Base-by-base conservation (phyloP, 768 basidiomycete genomes). In the Lactarius psammicola region DNA sequence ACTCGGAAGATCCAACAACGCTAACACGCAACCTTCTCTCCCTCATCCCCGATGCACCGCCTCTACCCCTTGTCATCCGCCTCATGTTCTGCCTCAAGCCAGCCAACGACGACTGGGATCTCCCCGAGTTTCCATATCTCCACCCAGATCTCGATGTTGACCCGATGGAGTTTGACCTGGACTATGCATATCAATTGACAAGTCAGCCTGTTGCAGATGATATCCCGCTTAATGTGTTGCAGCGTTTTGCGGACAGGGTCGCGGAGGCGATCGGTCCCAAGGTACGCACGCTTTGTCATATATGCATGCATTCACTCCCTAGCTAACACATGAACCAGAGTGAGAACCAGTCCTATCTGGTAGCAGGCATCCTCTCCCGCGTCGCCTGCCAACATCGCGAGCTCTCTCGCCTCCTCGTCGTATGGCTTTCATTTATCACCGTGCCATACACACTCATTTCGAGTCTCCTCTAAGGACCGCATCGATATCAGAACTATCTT, bases 51-150 rank as follows among this genome's bases (percentile, higher is more conserved):
- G 79, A 85, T 51, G 77, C 87, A 0, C 88, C 89, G 1, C 80
- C 86, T 1, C 80, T 92, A 6, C 78, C 84, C 7, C 81, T 90
- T 17, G 80, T 89, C 57, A 81, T 89, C 44, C 82, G 87, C 31
- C 78, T 92, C 28, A 87, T 92, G 83, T 88, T 92, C 70, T 91
- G 89, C 72, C 78, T 93, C 56, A 92, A 92, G 72, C 89, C 89
- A 0, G 78, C 84, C 13, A 83, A 85, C 66, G 87, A 91, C n/a
- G 90, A 92, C 63, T 92, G 89, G 89, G 89, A 90, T 65, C 76
- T 84, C 31, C 85, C 84, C 1, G 84, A 85, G 13, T 92, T 92
- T 70, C 90, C 91, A 0, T 83, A 87, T 72, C 72, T 91, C 28
- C 85, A 87, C 68, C 81, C 88, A 1, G 84, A 90, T 72, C 72